A percentile compares a stretch with the other conserved stretches of the same genome.
Evolutionary conservation across 306 rosid species (phyloP).

Genomic region (Vigna unguiculata): DNA sequence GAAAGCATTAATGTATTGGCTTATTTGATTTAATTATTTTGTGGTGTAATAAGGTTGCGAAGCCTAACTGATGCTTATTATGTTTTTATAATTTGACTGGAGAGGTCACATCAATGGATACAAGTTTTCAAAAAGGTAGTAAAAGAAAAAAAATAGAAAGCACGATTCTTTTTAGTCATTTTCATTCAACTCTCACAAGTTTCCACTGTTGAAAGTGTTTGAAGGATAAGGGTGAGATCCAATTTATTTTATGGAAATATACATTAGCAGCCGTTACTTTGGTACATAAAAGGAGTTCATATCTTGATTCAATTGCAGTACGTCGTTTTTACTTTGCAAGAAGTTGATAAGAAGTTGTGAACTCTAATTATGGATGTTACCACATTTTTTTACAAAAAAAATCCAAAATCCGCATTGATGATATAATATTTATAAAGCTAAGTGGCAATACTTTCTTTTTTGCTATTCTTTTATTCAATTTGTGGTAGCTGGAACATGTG

Average conservation of each 20-base stretch:
- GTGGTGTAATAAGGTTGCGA: background rate
- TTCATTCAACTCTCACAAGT: conserved; percentile 19
- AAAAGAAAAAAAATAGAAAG: background rate
- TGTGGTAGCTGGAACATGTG: conserved; percentile 26
- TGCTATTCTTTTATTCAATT: conserved; percentile 23
- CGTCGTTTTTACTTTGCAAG: background rate
- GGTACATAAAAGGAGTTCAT: conserved; percentile 16
- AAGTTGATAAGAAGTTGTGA: conserved; percentile 1
- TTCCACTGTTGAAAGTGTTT: conserved; percentile 13
- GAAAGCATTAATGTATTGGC: background rate
- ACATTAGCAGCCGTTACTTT: conserved; percentile 22
- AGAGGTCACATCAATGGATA: background rate
- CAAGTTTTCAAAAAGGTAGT: background rate
- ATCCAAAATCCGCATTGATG: conserved; percentile 15
- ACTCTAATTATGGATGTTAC: conserved; percentile 6
- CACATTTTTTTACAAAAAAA: background rate
- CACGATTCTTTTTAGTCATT: conserved; percentile 26
- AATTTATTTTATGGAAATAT: background rate
- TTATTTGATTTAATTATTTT: conserved; percentile 4
- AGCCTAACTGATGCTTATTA: background rate
- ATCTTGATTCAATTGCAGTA: conserved; percentile 20
- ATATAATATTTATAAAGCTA: conserved; percentile 5
- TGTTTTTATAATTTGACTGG: background rate
- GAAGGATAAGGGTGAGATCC: background rate
- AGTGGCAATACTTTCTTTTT: background rate